Conservation (phyloP, 179 eudicot species). For the Patellifolia procumbens region DNA sequence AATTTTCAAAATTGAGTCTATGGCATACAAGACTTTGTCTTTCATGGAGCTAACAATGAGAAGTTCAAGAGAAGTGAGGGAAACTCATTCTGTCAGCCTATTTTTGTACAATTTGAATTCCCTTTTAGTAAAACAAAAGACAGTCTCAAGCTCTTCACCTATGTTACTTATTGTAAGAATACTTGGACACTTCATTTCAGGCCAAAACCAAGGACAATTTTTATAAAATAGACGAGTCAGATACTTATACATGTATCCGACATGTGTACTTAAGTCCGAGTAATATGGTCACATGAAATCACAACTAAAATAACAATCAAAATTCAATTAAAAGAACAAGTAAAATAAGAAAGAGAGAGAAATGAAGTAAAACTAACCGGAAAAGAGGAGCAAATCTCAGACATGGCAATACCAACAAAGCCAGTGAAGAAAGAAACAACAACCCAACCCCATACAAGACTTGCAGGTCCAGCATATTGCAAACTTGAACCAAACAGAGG, state of each 20-base stretch:
- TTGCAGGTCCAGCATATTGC: conserved; percentile 65
- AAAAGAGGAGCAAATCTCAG: conserved; percentile 69
- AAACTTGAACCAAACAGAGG: conserved; percentile 66
- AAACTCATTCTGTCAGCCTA: background rate
- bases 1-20: background rate
- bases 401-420: conserved; percentile 67
- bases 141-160: too few relatives aligned
- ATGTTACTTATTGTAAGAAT: too few relatives aligned
- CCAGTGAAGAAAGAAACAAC: conserved; percentile 60
- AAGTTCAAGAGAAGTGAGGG: background rate
- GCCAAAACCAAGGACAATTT: too few relatives aligned
- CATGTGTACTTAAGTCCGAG: too few relatives aligned
- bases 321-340: conserved; percentile 6
- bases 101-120: background rate
- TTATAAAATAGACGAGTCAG: too few relatives aligned
- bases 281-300: too few relatives aligned
- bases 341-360: background rate
- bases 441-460: conserved; percentile 74
- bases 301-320: background rate
- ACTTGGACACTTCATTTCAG: too few relatives aligned
- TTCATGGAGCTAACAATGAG: background rate
- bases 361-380: conserved; percentile 43
- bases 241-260: too few relatives aligned
- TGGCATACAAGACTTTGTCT: too few relatives aligned
- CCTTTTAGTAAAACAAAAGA: too few relatives aligned